Evolutionary conservation across 2,329 filamentous ascomycete genomes (phyloP), one percentile per base, ranked within the genome.

Genomic region (Chrysoporthe deuterocubensis): DNA sequence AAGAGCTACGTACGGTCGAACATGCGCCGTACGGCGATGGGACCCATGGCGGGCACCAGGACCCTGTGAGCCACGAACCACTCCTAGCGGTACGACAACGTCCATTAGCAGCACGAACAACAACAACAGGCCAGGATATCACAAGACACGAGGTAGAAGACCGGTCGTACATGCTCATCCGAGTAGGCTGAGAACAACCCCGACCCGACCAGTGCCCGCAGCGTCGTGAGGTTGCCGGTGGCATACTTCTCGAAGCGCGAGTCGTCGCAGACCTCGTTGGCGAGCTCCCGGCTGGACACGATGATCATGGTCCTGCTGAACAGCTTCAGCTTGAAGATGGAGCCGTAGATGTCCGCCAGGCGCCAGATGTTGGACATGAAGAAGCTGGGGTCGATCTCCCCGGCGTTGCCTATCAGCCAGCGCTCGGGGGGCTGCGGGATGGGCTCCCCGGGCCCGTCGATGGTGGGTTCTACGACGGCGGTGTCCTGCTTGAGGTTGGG

Each of bases 231-330:
- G 37, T 67, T 66, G 0, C 70, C 71, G 58, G 70, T 67, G 9
- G 62, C 34, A 26, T 26, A 26, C 67, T 72, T 72, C 43, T 72
- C 70, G 50, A 67, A 72, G 4, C 65, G 65, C 14, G 59, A 48
- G 8, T 72, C 71, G 60, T 77, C 74, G 62, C 76, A 78, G 21
- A 73, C 71, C 60, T 74, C 78, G 43, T 73, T 67, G 26, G 84
- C 74, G 65, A 81, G 81, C 52, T 77, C 73, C 75, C 82, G 84
- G 74, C 84, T 83, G 72, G 85, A 85, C 58, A 77, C 71, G 16
- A 83, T 77, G 71, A 85, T 81, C 72, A 85, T 68, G 43, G 72
- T 72, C 68, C 76, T 73, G 62, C 73, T 74, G 60, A 73, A 72
- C 26, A 72, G 70, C 54, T 67, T 68, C 43, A 72, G 70, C 43